These are phyloP conservation scores for Suillus tomentosus DNA, from an alignment of 768 basidiomycete genomes.

Conservation along the genomic window DNA sequence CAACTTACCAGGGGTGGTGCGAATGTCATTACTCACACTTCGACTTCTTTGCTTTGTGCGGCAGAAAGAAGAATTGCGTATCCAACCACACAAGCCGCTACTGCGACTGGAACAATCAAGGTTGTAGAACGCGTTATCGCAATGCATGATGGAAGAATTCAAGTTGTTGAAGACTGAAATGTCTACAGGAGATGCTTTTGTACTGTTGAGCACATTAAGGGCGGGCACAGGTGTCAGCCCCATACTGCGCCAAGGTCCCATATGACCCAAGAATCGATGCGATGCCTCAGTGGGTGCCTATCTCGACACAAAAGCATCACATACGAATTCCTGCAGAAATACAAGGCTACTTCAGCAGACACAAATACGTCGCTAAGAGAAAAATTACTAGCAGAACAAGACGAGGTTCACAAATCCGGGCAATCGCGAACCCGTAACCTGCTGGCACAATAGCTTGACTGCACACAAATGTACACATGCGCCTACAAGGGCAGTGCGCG, in stretches of 20 bases:
- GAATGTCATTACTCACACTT: constrained; percentile 25
- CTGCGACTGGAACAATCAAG: neutral
- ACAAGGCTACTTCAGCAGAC: neutral
- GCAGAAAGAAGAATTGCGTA: neutral
- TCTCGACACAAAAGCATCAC: neutral
- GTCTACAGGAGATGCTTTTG: neutral
- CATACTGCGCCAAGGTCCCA: neutral
- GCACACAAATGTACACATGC: constrained; percentile 1
- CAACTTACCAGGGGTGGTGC: constrained; percentile 20
- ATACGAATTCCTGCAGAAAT: neutral
- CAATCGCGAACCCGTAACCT: neutral
- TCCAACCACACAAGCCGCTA: neutral
- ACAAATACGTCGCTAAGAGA: neutral
- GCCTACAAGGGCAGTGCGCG: constrained; percentile 1
- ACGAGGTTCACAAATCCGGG: neutral
- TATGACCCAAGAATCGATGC: neutral
- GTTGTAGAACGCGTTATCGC: neutral
- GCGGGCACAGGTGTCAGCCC: neutral
- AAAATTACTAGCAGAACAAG: constrained; percentile 1
- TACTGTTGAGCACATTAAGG: neutral
- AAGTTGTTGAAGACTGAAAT: neutral
- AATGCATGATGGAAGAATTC: neutral
- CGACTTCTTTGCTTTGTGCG: neutral
- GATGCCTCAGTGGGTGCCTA: neutral
- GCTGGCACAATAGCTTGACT: neutral